Percentiles rank a stretch among this genome's conserved stretches.
These are phyloP conservation scores for Pulveroboletus frians DNA, from an alignment of 768 basidiomycete genomes.

Conservation along the genomic window DNA sequence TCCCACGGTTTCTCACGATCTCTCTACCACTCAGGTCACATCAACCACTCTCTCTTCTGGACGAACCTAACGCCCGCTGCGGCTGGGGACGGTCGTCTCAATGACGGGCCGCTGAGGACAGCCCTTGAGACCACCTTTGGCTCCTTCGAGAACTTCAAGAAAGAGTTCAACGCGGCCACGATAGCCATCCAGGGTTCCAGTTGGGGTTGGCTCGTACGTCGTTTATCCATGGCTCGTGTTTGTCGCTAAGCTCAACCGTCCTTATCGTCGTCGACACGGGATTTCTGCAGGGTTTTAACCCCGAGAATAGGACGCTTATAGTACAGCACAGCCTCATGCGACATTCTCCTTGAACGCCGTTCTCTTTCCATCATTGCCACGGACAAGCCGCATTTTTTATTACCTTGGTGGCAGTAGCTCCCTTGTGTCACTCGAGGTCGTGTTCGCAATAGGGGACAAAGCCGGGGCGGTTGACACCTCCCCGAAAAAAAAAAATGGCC, in stretches of 20 bases:
- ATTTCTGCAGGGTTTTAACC: constrained; percentile 58
- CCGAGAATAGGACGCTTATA: constrained; percentile 59
- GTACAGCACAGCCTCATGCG: background rate
- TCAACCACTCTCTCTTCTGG: constrained; percentile 97
- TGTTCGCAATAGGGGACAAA: background rate
- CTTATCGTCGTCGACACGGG: background rate
- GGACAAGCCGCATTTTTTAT: background rate
- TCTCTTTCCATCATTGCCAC: background rate
- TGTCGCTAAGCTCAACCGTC: background rate
- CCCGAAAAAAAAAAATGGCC: too few relatives aligned
- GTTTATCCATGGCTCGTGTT: background rate
- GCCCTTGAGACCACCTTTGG: constrained; percentile 65
- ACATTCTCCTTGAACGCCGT: background rate
- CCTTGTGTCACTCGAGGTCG: background rate
- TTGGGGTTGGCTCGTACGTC: constrained; percentile 93
- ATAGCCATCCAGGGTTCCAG: constrained; percentile 88
- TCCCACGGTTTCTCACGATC: background rate
- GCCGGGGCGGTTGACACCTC: background rate
- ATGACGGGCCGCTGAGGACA: constrained; percentile 58
- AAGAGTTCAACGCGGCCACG: constrained; percentile 80
- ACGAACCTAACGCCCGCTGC: constrained; percentile 76
- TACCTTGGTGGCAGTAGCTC: background rate
- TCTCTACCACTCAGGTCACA: constrained; percentile 52
- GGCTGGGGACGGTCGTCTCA: constrained; percentile 50
- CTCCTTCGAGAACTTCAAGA: constrained; percentile 63